Percentiles rank a stretch among this genome's conserved stretches.
These are phyloP conservation scores for Tritrichomonas musculus DNA, from an alignment of 208 protist genomes.

Conservation along the genomic window DNA sequence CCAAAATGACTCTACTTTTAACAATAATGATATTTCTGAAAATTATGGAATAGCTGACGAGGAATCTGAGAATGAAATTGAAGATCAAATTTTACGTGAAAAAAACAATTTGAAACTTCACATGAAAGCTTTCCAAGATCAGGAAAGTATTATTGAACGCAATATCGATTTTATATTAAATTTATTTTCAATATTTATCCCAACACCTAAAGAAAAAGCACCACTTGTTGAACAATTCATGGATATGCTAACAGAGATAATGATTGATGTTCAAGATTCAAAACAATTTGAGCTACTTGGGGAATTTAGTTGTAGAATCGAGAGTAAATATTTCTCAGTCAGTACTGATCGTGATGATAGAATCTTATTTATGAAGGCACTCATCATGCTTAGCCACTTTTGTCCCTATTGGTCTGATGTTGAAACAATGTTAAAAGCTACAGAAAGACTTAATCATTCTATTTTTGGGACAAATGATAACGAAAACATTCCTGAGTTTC, in stretches of 20 bases:
- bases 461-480: neutral
- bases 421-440: neutral
- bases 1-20: too few relatives aligned
- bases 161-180: neutral
- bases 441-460: neutral
- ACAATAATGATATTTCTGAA: too few relatives aligned
- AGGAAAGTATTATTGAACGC: neutral
- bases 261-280: neutral
- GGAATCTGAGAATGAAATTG: neutral
- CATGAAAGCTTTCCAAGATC: neutral
- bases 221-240: neutral
- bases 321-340: neutral
- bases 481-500: neutral
- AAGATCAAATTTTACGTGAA: neutral
- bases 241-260: neutral
- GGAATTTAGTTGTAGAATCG: neutral
- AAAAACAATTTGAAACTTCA: neutral
- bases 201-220: neutral
- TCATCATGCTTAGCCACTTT: neutral
- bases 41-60: too few relatives aligned
- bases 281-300: neutral
- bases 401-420: neutral
- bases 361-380: neutral
- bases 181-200: neutral
- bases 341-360: neutral